Base-by-base conservation (phyloP, 352 stramenopile species). In the Phytophthora idaei region DNA sequence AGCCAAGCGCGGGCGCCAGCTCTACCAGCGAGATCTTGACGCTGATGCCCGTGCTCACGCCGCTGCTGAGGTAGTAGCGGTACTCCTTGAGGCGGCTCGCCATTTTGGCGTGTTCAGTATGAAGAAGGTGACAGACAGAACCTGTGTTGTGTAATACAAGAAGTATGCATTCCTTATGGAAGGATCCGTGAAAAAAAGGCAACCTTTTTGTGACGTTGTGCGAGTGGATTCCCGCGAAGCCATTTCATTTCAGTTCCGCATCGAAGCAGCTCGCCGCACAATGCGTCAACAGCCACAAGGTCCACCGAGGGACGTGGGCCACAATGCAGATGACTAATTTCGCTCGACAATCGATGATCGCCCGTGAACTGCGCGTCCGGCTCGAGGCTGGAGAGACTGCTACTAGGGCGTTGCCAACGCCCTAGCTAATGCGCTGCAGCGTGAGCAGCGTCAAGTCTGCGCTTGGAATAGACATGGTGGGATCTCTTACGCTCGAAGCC, bases 61-160 rank as follows among this genome's bases (percentile, higher is more conserved):
- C 83, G 62, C 86, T 94, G 73, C 88, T 96, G 36, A 96, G 68
- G 72, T 94, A 96, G 73, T 96, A 96, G 57, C 85, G 85, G 64
- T 96, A 94, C 77, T 96, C 88, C 77, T 92, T 92, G 60, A 93
- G 89, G 58, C 84, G 83, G 63, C 67, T 81, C 67, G 71, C 46
- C 79, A 93, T 14, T 47, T 17, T 63, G 21, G 21, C 21, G 0
- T 21, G 21, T 42, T 25, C 45, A 27, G 36, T 37, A 44, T 53
- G 37, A 41, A 57, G 37, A 39, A 37, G 46, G 48, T 32, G 31
- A 31, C 15, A 27, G 28, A 21, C 2, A 9, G 0, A 25, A 12
- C 28, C 29, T 31, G 15, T 31, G 15, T 21, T 44, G 31, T 2
- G 32, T 21, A 46, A 36, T 34, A 25, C 15, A 27, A 57, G 14